These are phyloP conservation scores for Pseudopediastrum boryanum DNA, from an alignment of 139 green algal species.

Conservation along the genomic window DNA sequence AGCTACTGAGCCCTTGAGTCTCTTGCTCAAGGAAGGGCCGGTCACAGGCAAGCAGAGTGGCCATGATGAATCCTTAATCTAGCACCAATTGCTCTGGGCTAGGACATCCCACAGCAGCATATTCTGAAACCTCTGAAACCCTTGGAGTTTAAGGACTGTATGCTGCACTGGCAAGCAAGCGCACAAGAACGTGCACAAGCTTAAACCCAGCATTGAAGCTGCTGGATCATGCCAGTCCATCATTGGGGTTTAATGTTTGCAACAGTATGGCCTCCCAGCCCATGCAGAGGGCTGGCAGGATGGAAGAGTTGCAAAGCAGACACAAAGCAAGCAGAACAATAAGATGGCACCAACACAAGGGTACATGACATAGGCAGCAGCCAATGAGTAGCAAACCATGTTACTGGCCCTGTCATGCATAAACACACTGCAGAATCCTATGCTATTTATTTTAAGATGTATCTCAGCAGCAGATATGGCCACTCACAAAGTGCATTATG, in stretches of 20 bases:
- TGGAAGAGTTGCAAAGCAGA: slow-evolving; percentile 29
- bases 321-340: background rate
- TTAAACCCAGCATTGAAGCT: background rate
- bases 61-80: too few relatives aligned
- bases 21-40: too few relatives aligned
- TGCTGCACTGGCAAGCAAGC: background rate
- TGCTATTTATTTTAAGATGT: background rate
- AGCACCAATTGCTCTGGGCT: too few relatives aligned
- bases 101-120: background rate
- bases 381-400: too few relatives aligned
- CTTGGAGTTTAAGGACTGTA: background rate
- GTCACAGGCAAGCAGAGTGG: too few relatives aligned
- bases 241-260: slow-evolving; percentile 21
- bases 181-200: background rate
- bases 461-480: background rate
- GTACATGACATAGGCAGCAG: background rate
- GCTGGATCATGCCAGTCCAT: background rate
- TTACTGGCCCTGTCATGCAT: too few relatives aligned
- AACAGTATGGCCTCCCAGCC: slow-evolving; percentile 31
- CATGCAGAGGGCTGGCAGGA: slow-evolving; percentile 6
- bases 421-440: background rate
- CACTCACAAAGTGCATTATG: background rate
- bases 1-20: too few relatives aligned
- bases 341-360: background rate
- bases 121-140: too few relatives aligned